Percentiles rank a stretch among this genome's conserved stretches.
Evolutionary conservation across 192 early-diverging fungal genomes (phyloP).

Genomic region (Linderina pennispora): DNA sequence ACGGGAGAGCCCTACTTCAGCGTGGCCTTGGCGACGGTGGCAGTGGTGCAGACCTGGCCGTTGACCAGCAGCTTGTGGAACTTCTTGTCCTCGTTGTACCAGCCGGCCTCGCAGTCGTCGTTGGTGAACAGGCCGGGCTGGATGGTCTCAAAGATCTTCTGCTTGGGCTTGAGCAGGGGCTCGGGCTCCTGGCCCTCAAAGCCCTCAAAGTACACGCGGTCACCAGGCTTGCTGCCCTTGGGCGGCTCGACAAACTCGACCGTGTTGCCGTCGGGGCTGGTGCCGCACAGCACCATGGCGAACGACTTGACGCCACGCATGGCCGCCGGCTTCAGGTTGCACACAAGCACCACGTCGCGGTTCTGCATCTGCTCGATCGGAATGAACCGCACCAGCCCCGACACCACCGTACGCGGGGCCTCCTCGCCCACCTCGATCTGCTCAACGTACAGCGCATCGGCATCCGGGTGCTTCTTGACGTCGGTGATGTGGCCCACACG

Average conservation of each 20-base stretch:
- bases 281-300: slow-evolving; percentile 95
- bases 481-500: slow-evolving; percentile 84
- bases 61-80: slow-evolving; percentile 47
- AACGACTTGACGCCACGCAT: slow-evolving; percentile 94
- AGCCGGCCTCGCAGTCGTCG: slow-evolving; percentile 60
- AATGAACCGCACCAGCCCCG: slow-evolving; percentile 88
- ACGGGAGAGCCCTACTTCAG: slow-evolving; percentile 52
- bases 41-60: slow-evolving; percentile 51
- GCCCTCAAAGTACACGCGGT: slow-evolving; percentile 86
- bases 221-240: slow-evolving; percentile 77
- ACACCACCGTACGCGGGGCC: slow-evolving; percentile 80
- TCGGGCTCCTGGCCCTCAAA: slow-evolving; percentile 81
- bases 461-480: slow-evolving; percentile 88
- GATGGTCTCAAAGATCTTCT: slow-evolving; percentile 96
- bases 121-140: slow-evolving; percentile 81
- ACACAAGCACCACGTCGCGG: slow-evolving; percentile 66
- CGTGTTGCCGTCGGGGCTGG: slow-evolving; percentile 70
- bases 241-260: slow-evolving; percentile 93
- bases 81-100: slow-evolving; percentile 46
- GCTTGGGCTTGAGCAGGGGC: slow-evolving; percentile 92
- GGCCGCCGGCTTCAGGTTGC: slow-evolving; percentile 91
- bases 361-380: slow-evolving; percentile 83
- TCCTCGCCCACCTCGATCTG: slow-evolving; percentile 87
- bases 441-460: slow-evolving; percentile 95
- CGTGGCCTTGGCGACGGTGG: slow-evolving; percentile 57